Evolutionary conservation across 129 eudicot genomes (phyloP).

Genomic region (Scalesia atractyloides): DNA sequence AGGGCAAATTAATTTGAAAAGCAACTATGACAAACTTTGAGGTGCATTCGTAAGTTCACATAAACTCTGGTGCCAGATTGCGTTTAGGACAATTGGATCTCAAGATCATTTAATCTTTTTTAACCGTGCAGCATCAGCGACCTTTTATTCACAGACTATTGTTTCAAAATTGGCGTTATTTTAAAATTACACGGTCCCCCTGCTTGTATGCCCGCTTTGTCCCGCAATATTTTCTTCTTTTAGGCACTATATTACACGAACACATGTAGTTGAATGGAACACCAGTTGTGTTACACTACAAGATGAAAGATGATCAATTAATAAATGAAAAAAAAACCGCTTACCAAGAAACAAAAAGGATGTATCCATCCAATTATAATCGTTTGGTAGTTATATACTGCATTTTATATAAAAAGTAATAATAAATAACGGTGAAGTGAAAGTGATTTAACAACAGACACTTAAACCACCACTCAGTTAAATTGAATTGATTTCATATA

Average conservation of each 20-base stretch:
- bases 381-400: not conserved
- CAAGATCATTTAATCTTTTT: not conserved
- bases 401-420: not conserved
- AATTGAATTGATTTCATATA: slow-evolving; percentile 6
- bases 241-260: not conserved
- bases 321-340: not conserved
- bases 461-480: not conserved
- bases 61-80: no score
- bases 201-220: not conserved
- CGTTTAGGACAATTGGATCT: no score
- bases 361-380: not conserved
- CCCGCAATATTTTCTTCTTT: not conserved
- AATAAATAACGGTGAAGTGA: not conserved
- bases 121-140: not conserved
- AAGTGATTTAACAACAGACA: not conserved
- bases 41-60: no score
- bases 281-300: no score
- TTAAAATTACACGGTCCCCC: no score
- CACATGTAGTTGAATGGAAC: no score
- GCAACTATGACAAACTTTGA: no score
- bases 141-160: no score
- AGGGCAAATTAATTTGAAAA: no score
- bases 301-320: not conserved
- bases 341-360: not conserved
- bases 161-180: no score